Base-by-base conservation (phyloP, 371 early-diverging fungal species). In the Zopfochytrium polystomum region DNA sequence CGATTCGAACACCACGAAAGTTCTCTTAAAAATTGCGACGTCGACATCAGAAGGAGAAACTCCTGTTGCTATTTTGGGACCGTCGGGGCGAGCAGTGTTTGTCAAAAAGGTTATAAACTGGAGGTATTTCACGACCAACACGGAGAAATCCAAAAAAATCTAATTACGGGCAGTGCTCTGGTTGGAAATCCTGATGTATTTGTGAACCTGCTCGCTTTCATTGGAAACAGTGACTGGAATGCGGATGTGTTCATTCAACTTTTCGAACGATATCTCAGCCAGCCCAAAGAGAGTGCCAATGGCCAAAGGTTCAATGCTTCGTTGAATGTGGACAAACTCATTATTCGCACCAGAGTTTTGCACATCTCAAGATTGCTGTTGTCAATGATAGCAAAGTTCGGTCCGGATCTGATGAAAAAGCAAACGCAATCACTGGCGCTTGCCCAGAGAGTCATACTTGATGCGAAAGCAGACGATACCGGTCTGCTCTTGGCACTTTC, bases 371-470 rank as follows among this genome's bases (percentile, higher is more conserved):
- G 49, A 26, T 47, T 55, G 22, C 46, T 62, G 13, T 27, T 62
- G 45, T 23, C 20, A 34, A 81, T 90, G 83, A 74, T 87, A 47
- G 84, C 87, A 35, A 67, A 71, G 2, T 75, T 87, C 52, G 94
- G 93, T 0, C 87, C 91, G 29, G 74, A 79, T 5, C 84, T 92
- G 42, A 65, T 94, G 38, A 79, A 83, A 44, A 89, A 88, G 30
- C 86, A 87, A n/a, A 73, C 79, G 0, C 90, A 92, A 65, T 82
- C 92, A 26, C 72, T 94, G 44, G 78, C 82, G 6, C 87, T 94
- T 75, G 86, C 88, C 7, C 84, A 83, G 43, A 86, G 81, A 56
- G 81, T 87, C 23, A 65, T 92, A 3, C 75, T 84, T 52, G 78
- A 75, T 11, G 73, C 79, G n/a, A 83, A 81, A 18, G 58, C 63